Base-by-base conservation (phyloP, 2,329 filamentous ascomycete genomes). In the Leptographium procerum region DNA sequence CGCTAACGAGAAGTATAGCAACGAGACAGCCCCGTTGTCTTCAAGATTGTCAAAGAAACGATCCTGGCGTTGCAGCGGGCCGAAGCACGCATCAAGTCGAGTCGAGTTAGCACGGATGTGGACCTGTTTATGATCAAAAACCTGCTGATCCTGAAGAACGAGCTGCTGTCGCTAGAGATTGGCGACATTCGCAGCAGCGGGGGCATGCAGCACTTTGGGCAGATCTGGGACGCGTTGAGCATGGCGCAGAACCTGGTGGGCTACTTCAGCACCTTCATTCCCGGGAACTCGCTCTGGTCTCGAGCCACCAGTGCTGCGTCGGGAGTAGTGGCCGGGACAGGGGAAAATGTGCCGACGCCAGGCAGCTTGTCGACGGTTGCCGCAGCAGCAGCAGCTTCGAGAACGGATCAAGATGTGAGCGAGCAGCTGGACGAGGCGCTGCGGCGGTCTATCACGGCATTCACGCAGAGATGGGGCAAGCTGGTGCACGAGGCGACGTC, bases 101-200 rank as follows among this genome's bases (percentile, higher is more conserved):
- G 82, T 62, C 79, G 77, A 63, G 67, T 71, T 58, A 77, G 80
- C 26, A 69, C 86, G 8, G 91, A 97, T 68, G 82, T 88, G 0
- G 88, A 96, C 64, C 80, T 99, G 5, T 99, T 99, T 72, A 85
- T 96, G 67, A 86, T 99, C 66, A 94, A 92, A 65, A 96, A 99
- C 69, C 80, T 99, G 2, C 86, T 99, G 55, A 86, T 96, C 55
- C 82, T 99, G 56, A 97, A 97, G 72, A 95, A 96, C 69, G 89
- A 96, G 69, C 88, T 99, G 56, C 85, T 99, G 29, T 91, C 91
- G 11, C 91, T 99, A 61, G 94, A 99, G 73, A 96, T 99, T 64
- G 91, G 82, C 56, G 82, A 85, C 63, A 78, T 84, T 19, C 75
- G 82, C 60, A 79, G 78, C 58, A 60, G 56, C 36, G 50, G 40